Percentiles rank a stretch among this genome's conserved stretches.
phyloP scores from a whole-genome alignment of 2,329 filamentous ascomycete genomes.

The Claviceps cyperi region DNA sequence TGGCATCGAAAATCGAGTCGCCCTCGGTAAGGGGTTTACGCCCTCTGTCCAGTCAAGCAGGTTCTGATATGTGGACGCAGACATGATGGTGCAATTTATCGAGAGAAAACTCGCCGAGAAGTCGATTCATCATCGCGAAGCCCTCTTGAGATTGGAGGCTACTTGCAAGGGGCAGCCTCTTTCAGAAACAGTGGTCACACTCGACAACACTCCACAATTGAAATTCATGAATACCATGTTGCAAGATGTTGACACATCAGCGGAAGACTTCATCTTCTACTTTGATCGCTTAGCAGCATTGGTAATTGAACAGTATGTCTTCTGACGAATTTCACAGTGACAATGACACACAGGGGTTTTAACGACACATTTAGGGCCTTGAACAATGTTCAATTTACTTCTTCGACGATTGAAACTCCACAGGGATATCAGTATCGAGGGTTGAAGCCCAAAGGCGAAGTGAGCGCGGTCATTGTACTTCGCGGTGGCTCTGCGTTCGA shows the following conservation, averaged over 20 bases:
- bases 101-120: conserved; percentile 77
- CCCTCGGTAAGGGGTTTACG: conserved; percentile 46
- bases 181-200: conserved; percentile 57
- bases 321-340: background rate
- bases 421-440: conserved; percentile 56
- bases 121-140: conserved; percentile 66
- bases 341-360: conserved; percentile 4
- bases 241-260: conserved; percentile 59
- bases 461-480: conserved; percentile 77
- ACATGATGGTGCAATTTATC: conserved; percentile 89
- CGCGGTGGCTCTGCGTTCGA: conserved; percentile 83
- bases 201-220: conserved; percentile 68
- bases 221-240: conserved; percentile 83
- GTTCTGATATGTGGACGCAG: conserved; percentile 24
- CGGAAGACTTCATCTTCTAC: conserved; percentile 95
- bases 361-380: conserved; percentile 41
- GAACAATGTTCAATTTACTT: conserved; percentile 59
- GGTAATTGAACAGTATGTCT: conserved; percentile 58
- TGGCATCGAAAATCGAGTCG: conserved; percentile 87
- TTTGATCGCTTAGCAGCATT: conserved; percentile 82
- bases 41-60: background rate
- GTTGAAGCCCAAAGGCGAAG: conserved; percentile 53
- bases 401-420: conserved; percentile 54
- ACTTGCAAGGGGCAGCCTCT: conserved; percentile 58
- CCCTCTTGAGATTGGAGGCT: conserved; percentile 61